Conservation (phyloP, 208 protist genomes). For the Wallacemonas sp. region DNA sequence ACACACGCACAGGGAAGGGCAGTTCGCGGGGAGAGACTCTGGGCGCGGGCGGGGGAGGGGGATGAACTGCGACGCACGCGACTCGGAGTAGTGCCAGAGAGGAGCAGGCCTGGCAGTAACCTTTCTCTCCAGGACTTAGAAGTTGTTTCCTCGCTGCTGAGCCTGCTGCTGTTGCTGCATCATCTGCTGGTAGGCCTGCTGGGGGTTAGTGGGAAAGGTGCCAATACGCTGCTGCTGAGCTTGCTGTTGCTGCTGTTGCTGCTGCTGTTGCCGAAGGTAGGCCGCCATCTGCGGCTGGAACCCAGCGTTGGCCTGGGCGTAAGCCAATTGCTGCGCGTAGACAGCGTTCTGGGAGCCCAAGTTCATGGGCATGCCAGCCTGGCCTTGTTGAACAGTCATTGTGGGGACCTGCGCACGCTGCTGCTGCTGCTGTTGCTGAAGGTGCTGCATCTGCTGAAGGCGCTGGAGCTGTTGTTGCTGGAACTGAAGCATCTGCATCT, state of each 20-base stretch:
- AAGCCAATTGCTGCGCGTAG: constrained; percentile 2
- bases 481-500: constrained; percentile 29
- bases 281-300: not conserved
- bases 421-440: constrained; percentile 2
- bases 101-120: no score
- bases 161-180: constrained; percentile 33
- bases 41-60: no score
- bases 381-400: no score
- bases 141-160: constrained; percentile 21
- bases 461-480: constrained; percentile 12
- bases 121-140: no score
- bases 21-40: no score
- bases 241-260: constrained; percentile 14
- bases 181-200: constrained; percentile 50
- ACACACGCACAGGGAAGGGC: no score
- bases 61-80: no score
- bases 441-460: constrained; percentile 8
- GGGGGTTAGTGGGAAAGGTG: constrained; percentile 39
- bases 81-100: no score
- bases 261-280: constrained; percentile 7
- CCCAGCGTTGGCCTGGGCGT: not conserved
- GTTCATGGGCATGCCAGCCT: not conserved
- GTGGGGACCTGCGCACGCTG: constrained; percentile 2
- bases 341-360: not conserved
- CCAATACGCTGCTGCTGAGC: constrained; percentile 12